Conservation (phyloP, 1,284 basidiomycete species). For the Moniliella sp. region DNA sequence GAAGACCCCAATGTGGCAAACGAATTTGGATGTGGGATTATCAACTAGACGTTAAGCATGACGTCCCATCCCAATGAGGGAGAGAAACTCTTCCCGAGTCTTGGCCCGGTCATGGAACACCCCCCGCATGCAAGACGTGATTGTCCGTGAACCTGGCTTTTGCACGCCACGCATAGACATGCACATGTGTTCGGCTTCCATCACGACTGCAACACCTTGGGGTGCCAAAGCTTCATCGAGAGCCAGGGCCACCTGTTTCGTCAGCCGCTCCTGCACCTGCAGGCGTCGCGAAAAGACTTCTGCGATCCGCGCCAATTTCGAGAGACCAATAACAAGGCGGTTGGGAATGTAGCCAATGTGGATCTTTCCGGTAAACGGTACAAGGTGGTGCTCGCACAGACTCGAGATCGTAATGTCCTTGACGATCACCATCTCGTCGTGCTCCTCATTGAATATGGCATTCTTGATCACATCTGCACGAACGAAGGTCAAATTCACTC, state of each 20-base stretch:
- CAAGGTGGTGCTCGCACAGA: slow-evolving; percentile 92
- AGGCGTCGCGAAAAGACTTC: slow-evolving; percentile 87
- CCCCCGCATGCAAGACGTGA: slow-evolving; percentile 96
- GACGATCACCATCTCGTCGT: slow-evolving; percentile 98
- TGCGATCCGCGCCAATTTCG: slow-evolving; percentile 85
- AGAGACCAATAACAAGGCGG: slow-evolving; percentile 78
- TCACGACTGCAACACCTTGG: slow-evolving; percentile 81
- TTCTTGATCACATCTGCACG: slow-evolving; percentile 79
- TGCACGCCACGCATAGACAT: slow-evolving; percentile 99
- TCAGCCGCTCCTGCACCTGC: slow-evolving; percentile 90
- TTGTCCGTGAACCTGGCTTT: slow-evolving; percentile 82
- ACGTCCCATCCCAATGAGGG: slow-evolving; percentile 21
- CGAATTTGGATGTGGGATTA: no score
- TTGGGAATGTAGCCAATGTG: slow-evolving; percentile 74
- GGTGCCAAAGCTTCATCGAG: slow-evolving; percentile 93
- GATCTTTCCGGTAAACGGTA: slow-evolving; percentile 80
- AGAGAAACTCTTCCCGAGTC: slow-evolving; percentile 62
- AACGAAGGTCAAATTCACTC: no score
- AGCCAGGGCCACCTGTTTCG: slow-evolving; percentile 87
- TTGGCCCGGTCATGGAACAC: slow-evolving; percentile 92
- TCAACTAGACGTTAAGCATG: no score
- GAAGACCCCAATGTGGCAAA: no score
- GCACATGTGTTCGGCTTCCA: slow-evolving; percentile 60
- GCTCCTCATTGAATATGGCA: slow-evolving; percentile 93
- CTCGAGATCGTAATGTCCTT: slow-evolving; percentile 91